A percentile compares a stretch with the other conserved stretches of the same genome.
Conservation (phyloP, 108 stramenopile genomes). For the Ochromonas danica region DNA sequence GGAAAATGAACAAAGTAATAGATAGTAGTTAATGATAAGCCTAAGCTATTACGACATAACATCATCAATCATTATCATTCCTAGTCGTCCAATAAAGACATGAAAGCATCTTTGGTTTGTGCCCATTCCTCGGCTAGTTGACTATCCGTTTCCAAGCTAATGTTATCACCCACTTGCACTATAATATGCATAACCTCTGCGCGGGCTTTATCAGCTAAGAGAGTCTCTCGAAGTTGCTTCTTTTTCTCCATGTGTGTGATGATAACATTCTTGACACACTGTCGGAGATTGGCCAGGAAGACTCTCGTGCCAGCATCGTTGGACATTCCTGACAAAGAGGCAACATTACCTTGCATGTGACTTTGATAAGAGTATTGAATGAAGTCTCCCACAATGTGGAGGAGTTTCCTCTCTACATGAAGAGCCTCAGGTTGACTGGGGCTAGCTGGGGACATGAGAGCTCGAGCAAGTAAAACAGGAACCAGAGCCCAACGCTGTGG, state of each 20-base stretch:
- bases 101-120: constrained; percentile 4
- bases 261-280: constrained; percentile 4
- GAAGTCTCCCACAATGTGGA: background rate
- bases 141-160: background rate
- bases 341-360: no score
- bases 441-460: background rate
- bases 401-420: background rate
- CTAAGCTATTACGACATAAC: no score
- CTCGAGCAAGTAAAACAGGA: background rate
- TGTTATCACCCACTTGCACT: background rate
- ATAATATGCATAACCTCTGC: constrained; percentile 1
- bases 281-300: background rate
- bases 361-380: no score
- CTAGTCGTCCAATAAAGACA: constrained; percentile 2
- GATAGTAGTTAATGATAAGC: no score
- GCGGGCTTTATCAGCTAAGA: background rate
- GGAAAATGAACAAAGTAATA: no score
- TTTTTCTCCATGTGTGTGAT: constrained; percentile 20
- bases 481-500: constrained; percentile 3
- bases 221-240: background rate
- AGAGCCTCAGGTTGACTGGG: background rate
- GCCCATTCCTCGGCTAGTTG: background rate
- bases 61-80: no score
- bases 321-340: background rate
- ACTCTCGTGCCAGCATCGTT: background rate